Evolutionary conservation across 345 rosid species (phyloP).

Genomic region (Rhodamnia rubescens): DNA sequence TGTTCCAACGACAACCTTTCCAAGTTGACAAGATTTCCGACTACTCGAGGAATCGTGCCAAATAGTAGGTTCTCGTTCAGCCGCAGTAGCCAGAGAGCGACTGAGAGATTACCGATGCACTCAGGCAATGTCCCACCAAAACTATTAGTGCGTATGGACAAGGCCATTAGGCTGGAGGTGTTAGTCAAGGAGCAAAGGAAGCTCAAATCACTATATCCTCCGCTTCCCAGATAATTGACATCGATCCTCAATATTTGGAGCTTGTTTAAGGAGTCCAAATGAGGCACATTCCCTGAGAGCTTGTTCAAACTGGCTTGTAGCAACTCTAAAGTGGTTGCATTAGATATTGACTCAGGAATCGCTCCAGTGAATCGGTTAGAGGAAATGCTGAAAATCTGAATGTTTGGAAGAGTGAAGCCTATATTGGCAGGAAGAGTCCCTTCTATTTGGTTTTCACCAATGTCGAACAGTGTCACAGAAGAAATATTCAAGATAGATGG

Average conservation of each 20-base stretch:
- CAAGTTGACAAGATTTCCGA: not conserved
- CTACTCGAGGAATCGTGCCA: not conserved
- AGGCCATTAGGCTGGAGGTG: accelerated
- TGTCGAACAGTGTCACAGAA: not conserved
- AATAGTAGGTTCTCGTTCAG: accelerated
- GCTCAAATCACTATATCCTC: not conserved
- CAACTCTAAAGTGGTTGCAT: not conserved
- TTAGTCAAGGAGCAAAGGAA: not conserved
- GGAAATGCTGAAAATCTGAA: not conserved
- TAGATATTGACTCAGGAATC: not conserved
- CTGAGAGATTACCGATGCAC: not conserved
- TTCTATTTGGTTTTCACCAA: not conserved
- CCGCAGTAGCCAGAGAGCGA: accelerated
- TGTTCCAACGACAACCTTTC: not conserved
- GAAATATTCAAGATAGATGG: conserved; percentile 17
- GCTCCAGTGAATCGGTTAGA: not conserved
- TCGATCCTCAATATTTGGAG: not conserved
- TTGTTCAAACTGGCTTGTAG: not conserved
- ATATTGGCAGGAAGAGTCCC: conserved; percentile 14
- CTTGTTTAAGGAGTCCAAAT: conserved; percentile 2
- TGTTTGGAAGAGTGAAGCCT: not conserved
- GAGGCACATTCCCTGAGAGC: conserved; percentile 2
- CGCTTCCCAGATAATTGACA: conserved; percentile 1
- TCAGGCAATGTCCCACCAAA: not conserved
- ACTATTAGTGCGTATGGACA: accelerated